These are phyloP conservation scores for Moesziomyces globuligerus DNA, from an alignment of 1,284 basidiomycete species.

Conservation along the genomic window DNA sequence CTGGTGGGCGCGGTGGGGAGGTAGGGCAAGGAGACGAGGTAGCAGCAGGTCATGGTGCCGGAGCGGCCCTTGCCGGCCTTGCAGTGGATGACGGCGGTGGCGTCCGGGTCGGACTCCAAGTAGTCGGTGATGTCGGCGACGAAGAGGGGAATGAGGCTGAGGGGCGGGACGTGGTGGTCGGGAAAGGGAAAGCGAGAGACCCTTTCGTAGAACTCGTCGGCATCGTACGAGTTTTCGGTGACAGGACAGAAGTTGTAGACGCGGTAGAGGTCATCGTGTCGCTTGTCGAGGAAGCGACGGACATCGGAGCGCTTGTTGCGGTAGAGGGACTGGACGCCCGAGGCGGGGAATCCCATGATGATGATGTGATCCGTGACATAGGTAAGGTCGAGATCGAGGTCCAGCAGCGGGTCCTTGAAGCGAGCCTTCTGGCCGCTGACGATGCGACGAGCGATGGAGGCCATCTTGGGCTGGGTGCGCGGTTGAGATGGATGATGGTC, in stretches of 20 bases:
- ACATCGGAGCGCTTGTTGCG: conserved; percentile 83
- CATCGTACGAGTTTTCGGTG: conserved; percentile 70
- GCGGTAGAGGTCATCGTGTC: conserved; percentile 81
- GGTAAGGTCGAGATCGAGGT: conserved; percentile 81
- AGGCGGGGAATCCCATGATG: conserved; percentile 85
- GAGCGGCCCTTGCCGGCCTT: conserved; percentile 71
- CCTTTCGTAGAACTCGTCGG: conserved; percentile 70
- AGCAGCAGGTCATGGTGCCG: conserved; percentile 60
- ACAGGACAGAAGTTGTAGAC: conserved; percentile 78
- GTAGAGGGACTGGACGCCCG: conserved; percentile 81
- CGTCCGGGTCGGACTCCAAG: conserved; percentile 76
- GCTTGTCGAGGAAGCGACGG: conserved; percentile 78
- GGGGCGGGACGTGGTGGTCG: conserved; percentile 78
- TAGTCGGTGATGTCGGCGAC: conserved; percentile 82
- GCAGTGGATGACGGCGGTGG: conserved; percentile 86
- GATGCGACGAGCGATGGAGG: conserved; percentile 65
- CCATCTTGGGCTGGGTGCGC: conserved; percentile 17
- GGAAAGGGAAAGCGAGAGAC: conserved; percentile 88
- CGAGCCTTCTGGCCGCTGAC: conserved; percentile 76
- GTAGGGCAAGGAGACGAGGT: conserved; percentile 52
- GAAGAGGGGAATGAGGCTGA: conserved; percentile 80
- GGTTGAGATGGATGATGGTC: no score
- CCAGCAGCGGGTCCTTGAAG: conserved; percentile 76
- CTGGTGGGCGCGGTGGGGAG: conserved; percentile 48
- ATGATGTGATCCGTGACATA: conserved; percentile 79